Base-by-base conservation (phyloP, 768 basidiomycete species). In the Serendipita sp. region DNA sequence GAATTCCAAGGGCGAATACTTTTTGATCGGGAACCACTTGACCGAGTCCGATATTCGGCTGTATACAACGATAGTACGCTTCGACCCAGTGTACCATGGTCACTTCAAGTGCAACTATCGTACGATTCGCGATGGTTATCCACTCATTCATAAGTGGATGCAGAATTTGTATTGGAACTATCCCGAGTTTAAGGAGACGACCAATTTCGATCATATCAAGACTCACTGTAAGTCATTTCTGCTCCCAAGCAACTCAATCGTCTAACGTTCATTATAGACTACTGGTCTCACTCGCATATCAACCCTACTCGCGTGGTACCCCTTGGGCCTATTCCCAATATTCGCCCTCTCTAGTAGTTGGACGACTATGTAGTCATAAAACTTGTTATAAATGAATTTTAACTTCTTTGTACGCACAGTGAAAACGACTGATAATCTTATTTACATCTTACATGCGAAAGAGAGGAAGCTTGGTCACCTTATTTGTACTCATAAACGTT, bases 91-190 rank as follows among this genome's bases (percentile, higher is more conserved):
- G 15, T 97, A 98, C 74, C 81, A 87, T 54, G 83, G 86, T 0
- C 90, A 92, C 72, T 98, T 98, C 81, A 97, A 97, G 70, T 94
- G 92, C 76, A 93, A 95, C 78, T 72, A 91, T 68, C 84, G 86
- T 35, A 84, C 81, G 47, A 89, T 96, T 71, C 89, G 94, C 28
- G 77, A 84, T 70, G 88, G 88, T 3, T 98, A 93, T 74, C 93
- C 94, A 18, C 80, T 84, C 56, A 81, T 96, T 58, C 81, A 97
- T 75, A 72, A 85, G 37, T 94, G 91, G 88, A 70, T 89, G 75
- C 85, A 84, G 74, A 86, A 86, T 71, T 75, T 97, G 18, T 98
- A 99, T 78, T 97, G 92, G 93, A 88, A 86, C 67, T 78, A 86
- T 69, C 75, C 85, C 0, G 91, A 92, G 3, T 98, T 99, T 83